Percentiles rank a stretch among this genome's conserved stretches.
phyloP scores from a whole-genome alignment of 352 stramenopile genomes.

The Achlya hypogyna region DNA sequence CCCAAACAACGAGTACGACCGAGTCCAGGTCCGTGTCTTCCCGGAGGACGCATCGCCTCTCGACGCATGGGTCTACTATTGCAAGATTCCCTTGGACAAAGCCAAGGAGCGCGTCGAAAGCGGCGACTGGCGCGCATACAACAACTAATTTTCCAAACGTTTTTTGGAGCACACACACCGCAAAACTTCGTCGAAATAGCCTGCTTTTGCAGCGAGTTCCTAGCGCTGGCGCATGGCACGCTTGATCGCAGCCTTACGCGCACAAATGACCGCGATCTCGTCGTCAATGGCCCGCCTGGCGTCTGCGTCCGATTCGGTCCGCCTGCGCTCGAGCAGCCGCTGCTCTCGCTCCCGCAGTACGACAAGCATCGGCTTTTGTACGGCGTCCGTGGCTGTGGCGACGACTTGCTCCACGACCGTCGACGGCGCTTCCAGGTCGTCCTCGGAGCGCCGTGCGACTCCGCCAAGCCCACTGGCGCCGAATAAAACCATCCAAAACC shows the following conservation, averaged over 20 bases:
- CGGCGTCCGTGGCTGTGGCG: not conserved
- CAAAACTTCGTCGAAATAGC: not conserved
- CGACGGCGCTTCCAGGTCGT: not conserved
- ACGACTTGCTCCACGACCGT: constrained; percentile 13
- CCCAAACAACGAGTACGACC: constrained; percentile 17
- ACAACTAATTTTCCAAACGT: not conserved
- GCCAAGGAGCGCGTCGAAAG: not conserved
- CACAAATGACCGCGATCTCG: constrained; percentile 2
- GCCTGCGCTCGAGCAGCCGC: not conserved
- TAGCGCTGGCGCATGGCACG: not conserved
- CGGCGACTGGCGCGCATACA: constrained; percentile 17
- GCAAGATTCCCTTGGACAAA: constrained; percentile 3
- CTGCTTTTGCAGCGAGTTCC: not conserved
- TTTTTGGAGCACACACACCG: not conserved
- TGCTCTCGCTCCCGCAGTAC: not conserved
- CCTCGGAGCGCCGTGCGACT: not conserved
- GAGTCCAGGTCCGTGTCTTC: constrained; percentile 1
- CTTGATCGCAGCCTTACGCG: constrained; percentile 7
- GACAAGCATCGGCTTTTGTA: not conserved
- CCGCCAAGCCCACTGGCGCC: constrained; percentile 12
- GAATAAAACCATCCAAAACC: constrained; percentile 73
- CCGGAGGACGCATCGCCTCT: not conserved
- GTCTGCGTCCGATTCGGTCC: not conserved
- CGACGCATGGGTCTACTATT: constrained; percentile 16
- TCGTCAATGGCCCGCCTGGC: not conserved